Percentiles rank a stretch among this genome's conserved stretches.
Evolutionary conservation across 148 eudicot species (phyloP).

Genomic region (Agrostemma githago): DNA sequence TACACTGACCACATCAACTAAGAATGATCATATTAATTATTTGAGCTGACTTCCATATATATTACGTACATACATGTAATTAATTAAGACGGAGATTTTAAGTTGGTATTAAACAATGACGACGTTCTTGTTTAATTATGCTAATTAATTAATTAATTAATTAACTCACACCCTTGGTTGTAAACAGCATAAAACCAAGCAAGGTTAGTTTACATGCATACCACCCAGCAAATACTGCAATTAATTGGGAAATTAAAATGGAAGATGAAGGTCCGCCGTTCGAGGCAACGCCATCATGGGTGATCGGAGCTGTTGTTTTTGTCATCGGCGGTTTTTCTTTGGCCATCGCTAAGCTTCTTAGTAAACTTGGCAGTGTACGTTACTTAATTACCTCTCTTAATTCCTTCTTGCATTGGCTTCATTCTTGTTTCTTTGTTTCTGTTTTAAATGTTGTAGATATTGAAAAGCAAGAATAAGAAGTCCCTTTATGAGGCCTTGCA

Average conservation of each 20-base stretch:
- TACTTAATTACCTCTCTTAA: background rate
- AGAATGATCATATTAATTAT: too few relatives aligned
- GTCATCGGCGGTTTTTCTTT: constrained; percentile 24
- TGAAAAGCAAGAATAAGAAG: constrained; percentile 19
- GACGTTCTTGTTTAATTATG: too few relatives aligned
- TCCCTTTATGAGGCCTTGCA: constrained; percentile 25
- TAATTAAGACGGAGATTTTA: too few relatives aligned
- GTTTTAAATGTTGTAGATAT: background rate
- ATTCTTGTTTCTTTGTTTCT: background rate
- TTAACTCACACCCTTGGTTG: too few relatives aligned
- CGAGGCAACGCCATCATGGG: constrained; percentile 31
- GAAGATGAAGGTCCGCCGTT: constrained; percentile 26
- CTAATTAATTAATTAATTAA: too few relatives aligned
- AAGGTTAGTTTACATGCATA: too few relatives aligned
- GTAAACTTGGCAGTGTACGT: constrained; percentile 22
- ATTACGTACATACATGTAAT: too few relatives aligned
- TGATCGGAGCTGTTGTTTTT: constrained; percentile 26
- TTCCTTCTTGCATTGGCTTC: background rate
- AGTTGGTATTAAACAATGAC: too few relatives aligned
- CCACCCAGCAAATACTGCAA: too few relatives aligned
- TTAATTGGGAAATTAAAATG: constrained; percentile 3
- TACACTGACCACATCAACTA: too few relatives aligned
- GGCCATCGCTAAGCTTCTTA: constrained; percentile 20
- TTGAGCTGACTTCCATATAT: too few relatives aligned
- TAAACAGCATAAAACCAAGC: too few relatives aligned